Base-by-base conservation (phyloP, 306 rosid genomes). In the Trichosanthes truncata region DNA sequence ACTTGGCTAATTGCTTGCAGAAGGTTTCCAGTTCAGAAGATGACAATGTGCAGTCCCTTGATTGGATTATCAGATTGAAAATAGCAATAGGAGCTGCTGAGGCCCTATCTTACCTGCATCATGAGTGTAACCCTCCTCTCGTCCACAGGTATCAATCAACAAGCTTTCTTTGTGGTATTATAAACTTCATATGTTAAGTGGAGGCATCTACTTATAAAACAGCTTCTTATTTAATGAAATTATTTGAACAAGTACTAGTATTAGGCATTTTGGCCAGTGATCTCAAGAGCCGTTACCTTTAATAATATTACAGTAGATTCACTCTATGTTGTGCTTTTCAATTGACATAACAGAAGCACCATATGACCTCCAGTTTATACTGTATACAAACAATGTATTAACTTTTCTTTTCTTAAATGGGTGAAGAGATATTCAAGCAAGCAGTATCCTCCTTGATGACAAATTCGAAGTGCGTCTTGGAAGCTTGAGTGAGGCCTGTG, bases 391-490 rank as follows among this genome's bases (percentile, higher is more conserved):
- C 3, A 63, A 66, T 79, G 71, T 85, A 82, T 84, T 38, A 29
- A 74, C 76, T 77, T 57, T 18, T 20, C 12, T 49, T 36, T 49
- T 83, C 61, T 85, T 87, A 76, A 80, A 38, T 84, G 79, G 78
- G 74, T 81, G 80, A 78, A 96, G 99, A 76, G 99, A 93, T 85
- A 81, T 96, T 74, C 98, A 84, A 90, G 97, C 98, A 43, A 91
- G 99, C 89, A 96, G 98, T 80, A 96, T 96, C 83, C 93, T 96
- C 57, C 96, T 96, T 9, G 99, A 96, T 83, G 97, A 96, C 82
- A 96, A 93, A 86, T 96, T 89, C 57, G 99, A 96, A 82, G 99
- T 96, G 81, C 92, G 99, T 77, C 89, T 96, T 69, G 99, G 99
- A 84, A 96, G 99, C 86, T 88, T 93, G 90, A 91, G 93, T 55